Base-by-base conservation (phyloP, 352 stramenopile genomes). In the Nothophytophthora sp. region DNA sequence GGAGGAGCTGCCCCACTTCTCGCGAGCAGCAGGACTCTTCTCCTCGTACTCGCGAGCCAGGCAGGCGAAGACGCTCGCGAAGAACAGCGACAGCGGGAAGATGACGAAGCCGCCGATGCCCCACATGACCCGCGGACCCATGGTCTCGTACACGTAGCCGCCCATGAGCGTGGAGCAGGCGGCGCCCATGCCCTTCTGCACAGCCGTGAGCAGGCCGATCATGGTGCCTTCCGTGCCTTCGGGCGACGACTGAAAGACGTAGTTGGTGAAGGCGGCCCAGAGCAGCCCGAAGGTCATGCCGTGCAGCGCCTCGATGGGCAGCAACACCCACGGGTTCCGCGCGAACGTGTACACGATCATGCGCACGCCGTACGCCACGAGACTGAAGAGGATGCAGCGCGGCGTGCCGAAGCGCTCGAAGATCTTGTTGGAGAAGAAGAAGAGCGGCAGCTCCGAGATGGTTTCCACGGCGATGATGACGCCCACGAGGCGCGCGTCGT, bases 271-370 rank as follows among this genome's bases (percentile, higher is more conserved):
- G 0, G 73, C 53, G 1, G 76, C 66, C 48, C 66, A 60, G 19
- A 76, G 47, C 30, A 88, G 47, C 0, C 73, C 70, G 49, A 75
- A 85, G 0, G 76, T 85, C 16, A 79, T 28, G 4, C 76, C 76
- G 46, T 88, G 76, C 11, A 88, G 60, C 30, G 77, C 65, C 52
- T 85, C 76, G 16, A 88, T 64, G 5, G 76, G 73, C 18, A 88
- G 73, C 4, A 70, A 53, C 20, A 60, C 72, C 73, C 73, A 88
- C 12, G 76, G 61, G 34, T 85, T 60, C 29, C 60, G 53, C 70
- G 86, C 84, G 57, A 73, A 62, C 9, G 60, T 58, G 30, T 86
- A 88, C 38, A 68, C 81, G 10, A 74, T 76, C 25, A 76, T 63
- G 2, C 73, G 67, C 16, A 70, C 55, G 32, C 68, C 70, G 38